Conservation (phyloP, 1,284 basidiomycete species). For the Amylostereum chailletii region DNA sequence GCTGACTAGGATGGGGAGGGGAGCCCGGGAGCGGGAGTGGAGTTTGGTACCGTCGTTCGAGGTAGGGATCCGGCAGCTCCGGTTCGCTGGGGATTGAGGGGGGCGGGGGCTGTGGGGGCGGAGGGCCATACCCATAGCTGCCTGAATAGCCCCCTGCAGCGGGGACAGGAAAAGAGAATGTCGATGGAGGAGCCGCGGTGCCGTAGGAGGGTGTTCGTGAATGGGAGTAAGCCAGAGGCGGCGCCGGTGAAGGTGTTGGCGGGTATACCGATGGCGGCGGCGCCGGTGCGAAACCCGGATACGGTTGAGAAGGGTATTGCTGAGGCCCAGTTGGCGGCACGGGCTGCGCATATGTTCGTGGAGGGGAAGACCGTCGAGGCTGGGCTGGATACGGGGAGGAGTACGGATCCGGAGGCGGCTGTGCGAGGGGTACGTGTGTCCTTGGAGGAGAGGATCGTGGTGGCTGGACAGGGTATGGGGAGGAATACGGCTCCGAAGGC, state of each 20-base stretch:
- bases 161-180: conserved; percentile 3
- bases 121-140: conserved; percentile 1
- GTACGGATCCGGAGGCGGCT: background rate
- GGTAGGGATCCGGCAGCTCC: conserved; percentile 33
- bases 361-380: background rate
- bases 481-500: background rate
- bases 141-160: background rate
- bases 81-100: conserved; percentile 1
- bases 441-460: conserved; percentile 7
- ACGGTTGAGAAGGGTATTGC: too few relatives aligned
- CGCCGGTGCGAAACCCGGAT: background rate
- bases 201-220: conserved; percentile 3
- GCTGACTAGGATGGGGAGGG: background rate
- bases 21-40: conserved; percentile 37
- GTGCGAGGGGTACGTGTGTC: background rate
- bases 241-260: background rate
- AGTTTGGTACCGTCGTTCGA: conserved; percentile 30
- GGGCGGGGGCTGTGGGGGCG: background rate
- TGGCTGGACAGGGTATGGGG: background rate
- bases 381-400: conserved; percentile 2
- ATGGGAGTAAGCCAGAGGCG: background rate
- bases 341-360: background rate
- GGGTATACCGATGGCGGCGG: background rate
- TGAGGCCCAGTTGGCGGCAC: too few relatives aligned
- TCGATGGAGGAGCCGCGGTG: conserved; percentile 13